phyloP scores from a whole-genome alignment of 2,329 filamentous ascomycete genomes.

The Colletotrichum sp. region DNA sequence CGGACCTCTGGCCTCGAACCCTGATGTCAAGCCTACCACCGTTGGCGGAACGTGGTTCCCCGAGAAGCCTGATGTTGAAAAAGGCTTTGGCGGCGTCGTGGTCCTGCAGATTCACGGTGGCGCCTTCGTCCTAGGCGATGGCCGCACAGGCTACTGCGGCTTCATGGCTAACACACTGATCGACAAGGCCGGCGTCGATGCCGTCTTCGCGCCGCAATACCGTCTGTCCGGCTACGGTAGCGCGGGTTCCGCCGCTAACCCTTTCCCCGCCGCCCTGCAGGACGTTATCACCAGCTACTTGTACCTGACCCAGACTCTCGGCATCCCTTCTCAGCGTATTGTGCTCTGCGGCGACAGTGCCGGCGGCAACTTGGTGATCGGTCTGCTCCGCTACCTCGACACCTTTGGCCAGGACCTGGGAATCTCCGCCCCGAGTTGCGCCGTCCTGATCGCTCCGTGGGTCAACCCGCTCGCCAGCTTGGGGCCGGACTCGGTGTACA shows the following conservation, averaged over 20 bases:
- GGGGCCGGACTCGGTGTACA: conserved; percentile 1
- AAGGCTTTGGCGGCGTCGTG: conserved; percentile 16
- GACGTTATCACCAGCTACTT: conserved; percentile 34
- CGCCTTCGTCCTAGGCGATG: conserved; percentile 32
- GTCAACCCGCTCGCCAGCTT: conserved; percentile 7
- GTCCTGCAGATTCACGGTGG: conserved; percentile 36
- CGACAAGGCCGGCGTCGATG: conserved; percentile 23
- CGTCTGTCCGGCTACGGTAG: conserved; percentile 26
- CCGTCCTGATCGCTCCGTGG: neutral
- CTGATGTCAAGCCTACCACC: conserved; percentile 17
- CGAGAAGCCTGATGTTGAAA: conserved; percentile 9
- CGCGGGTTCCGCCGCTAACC: neutral
- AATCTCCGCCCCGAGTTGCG: neutral
- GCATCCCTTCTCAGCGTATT: conserved; percentile 29
- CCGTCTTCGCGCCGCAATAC: conserved; percentile 34
- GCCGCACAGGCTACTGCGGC: conserved; percentile 31
- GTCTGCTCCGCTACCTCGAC: conserved; percentile 32
- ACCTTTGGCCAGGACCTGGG: neutral
- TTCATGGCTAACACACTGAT: conserved; percentile 27
- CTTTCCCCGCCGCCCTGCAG: conserved; percentile 34
- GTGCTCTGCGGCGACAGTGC: conserved; percentile 37
- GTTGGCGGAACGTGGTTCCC: conserved; percentile 28
- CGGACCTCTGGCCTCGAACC: conserved; percentile 12
- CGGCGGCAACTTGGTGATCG: conserved; percentile 33
- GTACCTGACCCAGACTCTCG: conserved; percentile 24